Evolutionary conservation across 176 grass and related monocot species (phyloP).

Genomic region (Poa pratensis): DNA sequence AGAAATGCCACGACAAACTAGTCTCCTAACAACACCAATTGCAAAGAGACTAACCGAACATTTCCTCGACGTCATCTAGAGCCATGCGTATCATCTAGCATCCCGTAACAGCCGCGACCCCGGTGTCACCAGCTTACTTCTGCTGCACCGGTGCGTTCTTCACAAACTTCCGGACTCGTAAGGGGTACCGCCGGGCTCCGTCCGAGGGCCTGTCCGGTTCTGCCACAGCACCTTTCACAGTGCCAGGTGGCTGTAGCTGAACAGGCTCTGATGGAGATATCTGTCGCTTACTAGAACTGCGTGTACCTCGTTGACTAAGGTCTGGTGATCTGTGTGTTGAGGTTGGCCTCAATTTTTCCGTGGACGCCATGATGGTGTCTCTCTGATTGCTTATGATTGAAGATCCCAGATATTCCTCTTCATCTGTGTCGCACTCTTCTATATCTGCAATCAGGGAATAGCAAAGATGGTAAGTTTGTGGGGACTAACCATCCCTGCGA

Average conservation of each 20-base stretch:
- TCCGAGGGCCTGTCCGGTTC: neutral
- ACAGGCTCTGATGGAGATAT: neutral
- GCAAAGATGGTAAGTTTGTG: neutral
- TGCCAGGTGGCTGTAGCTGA: neutral
- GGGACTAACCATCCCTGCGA: neutral
- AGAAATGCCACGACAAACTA: neutral
- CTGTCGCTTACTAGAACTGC: neutral
- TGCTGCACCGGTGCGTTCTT: neutral
- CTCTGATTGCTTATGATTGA: neutral
- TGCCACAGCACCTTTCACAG: neutral
- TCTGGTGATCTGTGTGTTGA: neutral
- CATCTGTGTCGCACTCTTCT: constrained; percentile 2
- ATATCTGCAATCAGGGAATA: constrained; percentile 37
- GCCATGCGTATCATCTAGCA: neutral
- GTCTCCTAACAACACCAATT: neutral
- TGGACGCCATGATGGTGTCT: neutral
- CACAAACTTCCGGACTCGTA: neutral
- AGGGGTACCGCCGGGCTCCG: neutral
- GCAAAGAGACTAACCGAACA: neutral
- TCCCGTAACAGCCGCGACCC: neutral
- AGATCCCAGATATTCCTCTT: constrained; percentile 25
- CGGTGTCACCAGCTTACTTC: neutral
- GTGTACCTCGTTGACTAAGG: neutral
- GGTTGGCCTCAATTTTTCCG: neutral
- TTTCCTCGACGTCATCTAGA: neutral